Conservation (phyloP, 176 grass and related monocot species). For the Panicum miliaceum region DNA sequence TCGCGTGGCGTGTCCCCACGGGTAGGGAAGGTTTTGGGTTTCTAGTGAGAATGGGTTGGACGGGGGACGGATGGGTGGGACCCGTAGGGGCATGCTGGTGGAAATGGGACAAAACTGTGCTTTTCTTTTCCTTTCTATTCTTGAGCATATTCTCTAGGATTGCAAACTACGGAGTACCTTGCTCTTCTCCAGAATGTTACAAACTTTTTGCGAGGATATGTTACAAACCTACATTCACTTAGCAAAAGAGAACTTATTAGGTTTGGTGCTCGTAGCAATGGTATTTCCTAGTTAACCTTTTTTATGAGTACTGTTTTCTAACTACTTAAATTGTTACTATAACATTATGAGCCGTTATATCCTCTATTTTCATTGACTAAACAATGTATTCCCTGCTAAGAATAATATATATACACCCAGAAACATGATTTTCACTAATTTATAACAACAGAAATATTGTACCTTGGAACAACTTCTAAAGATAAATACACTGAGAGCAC, state of each 20-base stretch:
- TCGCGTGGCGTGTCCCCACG: conserved; percentile 29
- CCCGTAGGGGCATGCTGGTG: neutral
- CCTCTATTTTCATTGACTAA: neutral
- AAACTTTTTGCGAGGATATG: too few species aligned
- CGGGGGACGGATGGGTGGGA: neutral
- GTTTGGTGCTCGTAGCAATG: neutral
- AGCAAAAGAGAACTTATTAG: too few species aligned
- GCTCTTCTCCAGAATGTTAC: too few species aligned
- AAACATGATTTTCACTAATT: too few species aligned
- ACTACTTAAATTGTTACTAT: neutral
- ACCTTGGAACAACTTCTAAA: too few species aligned
- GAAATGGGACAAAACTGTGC: conserved; percentile 5
- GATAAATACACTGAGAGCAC: too few species aligned
- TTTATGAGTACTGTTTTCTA: neutral
- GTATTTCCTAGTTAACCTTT: neutral
- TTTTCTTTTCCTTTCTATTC: conserved; percentile 5
- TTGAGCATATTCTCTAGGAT: neutral
- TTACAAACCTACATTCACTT: too few species aligned
- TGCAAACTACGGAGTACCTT: neutral
- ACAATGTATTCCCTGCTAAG: neutral
- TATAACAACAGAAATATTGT: too few species aligned
- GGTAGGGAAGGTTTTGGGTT: neutral
- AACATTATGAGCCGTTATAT: neutral
- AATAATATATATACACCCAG: too few species aligned
- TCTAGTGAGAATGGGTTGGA: neutral